phyloP scores from a whole-genome alignment of 2,329 filamentous ascomycete genomes.

The Aspergillus jensenii region DNA sequence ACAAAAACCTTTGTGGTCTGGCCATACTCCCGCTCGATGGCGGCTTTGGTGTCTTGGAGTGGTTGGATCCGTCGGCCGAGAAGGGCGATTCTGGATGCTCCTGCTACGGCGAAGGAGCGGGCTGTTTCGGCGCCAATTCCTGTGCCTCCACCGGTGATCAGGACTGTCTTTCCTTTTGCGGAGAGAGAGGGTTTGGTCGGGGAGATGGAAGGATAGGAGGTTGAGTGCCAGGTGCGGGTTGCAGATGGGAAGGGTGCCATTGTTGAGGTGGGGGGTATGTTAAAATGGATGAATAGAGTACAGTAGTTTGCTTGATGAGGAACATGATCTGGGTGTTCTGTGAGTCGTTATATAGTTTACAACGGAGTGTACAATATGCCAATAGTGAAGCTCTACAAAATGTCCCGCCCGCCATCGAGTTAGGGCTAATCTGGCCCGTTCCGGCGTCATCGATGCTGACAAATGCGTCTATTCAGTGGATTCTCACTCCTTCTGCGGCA shows the following conservation, averaged over 20 bases:
- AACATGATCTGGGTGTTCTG: not conserved
- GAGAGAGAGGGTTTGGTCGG: constrained; percentile 43
- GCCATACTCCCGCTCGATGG: not conserved
- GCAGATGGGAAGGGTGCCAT: not conserved
- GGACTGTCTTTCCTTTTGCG: constrained; percentile 39
- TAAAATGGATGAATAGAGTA: not conserved
- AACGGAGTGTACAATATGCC: not conserved
- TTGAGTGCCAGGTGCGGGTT: constrained; percentile 6
- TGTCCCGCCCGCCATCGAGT: not conserved
- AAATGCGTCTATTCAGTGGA: not conserved
- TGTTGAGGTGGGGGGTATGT: not conserved
- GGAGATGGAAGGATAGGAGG: constrained; percentile 29
- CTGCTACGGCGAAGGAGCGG: constrained; percentile 44
- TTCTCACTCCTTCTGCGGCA: not conserved
- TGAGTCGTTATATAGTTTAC: not conserved
- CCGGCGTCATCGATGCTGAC: not conserved
- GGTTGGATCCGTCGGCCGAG: constrained; percentile 41
- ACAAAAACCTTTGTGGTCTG: not conserved
- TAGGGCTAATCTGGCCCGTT: not conserved
- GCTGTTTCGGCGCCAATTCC: constrained; percentile 50
- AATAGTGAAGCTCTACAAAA: constrained; percentile 1
- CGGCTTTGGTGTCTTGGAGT: constrained; percentile 16
- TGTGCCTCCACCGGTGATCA: constrained; percentile 48
- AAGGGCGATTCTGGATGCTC: constrained; percentile 45
- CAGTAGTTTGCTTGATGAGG: not conserved